Conservation (phyloP, 2,329 filamentous ascomycete genomes). For the Xylaria sp. region DNA sequence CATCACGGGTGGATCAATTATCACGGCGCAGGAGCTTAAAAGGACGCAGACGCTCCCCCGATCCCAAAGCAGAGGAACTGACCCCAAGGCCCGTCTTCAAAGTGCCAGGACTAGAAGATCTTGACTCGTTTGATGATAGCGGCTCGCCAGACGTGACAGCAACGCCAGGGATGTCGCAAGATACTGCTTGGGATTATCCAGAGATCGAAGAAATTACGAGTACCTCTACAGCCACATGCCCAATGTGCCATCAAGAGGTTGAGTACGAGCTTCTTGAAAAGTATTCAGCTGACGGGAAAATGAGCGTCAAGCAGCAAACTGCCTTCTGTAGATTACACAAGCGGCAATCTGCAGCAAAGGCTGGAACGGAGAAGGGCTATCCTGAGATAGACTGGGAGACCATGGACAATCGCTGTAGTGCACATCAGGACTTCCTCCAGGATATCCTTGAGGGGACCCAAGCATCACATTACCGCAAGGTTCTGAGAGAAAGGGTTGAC, state of each 20-base stretch:
- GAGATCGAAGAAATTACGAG: conserved; percentile 33
- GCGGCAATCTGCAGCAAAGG: conserved; percentile 60
- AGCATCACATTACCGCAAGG: conserved; percentile 68
- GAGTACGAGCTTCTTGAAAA: conserved; percentile 63
- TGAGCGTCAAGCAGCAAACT: conserved; percentile 68
- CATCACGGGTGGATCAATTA: not conserved
- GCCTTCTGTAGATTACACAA: conserved; percentile 74
- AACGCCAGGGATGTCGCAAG: conserved; percentile 34
- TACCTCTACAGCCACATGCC: conserved; percentile 60
- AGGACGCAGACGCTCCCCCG: conserved; percentile 20
- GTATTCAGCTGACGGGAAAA: conserved; percentile 58
- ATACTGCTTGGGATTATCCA: conserved; percentile 31
- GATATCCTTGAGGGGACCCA: conserved; percentile 66
- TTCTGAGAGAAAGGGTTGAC: conserved; percentile 65
- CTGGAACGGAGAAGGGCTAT: conserved; percentile 67
- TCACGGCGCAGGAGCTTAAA: conserved; percentile 18
- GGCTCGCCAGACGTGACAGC: conserved; percentile 24
- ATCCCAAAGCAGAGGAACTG: conserved; percentile 25
- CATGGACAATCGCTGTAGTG: conserved; percentile 67
- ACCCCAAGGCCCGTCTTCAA: conserved; percentile 43
- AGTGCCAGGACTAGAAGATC: conserved; percentile 43
- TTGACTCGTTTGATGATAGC: conserved; percentile 36
- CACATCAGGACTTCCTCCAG: conserved; percentile 66
- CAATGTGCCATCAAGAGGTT: conserved; percentile 73
- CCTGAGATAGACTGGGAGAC: conserved; percentile 75